Base-by-base conservation (phyloP, 192 early-diverging fungal species). In the Podila verticillata region DNA sequence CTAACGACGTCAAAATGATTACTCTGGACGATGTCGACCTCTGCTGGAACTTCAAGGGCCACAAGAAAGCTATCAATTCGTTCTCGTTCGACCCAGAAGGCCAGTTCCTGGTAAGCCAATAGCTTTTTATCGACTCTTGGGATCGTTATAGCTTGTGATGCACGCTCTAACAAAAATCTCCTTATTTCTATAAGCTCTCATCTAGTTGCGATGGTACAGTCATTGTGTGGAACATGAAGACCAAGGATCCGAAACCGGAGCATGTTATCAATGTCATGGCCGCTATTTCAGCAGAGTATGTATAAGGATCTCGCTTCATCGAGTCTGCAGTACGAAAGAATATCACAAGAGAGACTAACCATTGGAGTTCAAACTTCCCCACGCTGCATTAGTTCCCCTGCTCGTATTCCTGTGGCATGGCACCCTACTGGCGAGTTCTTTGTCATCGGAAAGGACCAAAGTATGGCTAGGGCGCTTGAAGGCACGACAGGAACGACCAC, bases 181-280 rank as follows among this genome's bases (percentile, higher is more conserved):
- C 48, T 2, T 44, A 1, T 60, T 7, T 22, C 0, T 29, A 12
- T 30, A 67, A 79, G 75, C n/a, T 80, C 28, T 80, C 77, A 28
- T 80, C 77, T 4, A 72, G 77, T 7, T 80, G 77, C 31, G 77
- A 80, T 47, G 77, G 77, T 17, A 72, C 65, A 1, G 66, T 72
- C 2, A 80, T 72, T 26, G 66, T 80, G 12, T 80, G 77, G 77
- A 49, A 63, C 34, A 22, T 72, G 4, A 80, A 72, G 59, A 15
- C 69, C 22, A 66, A 59, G 30, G 61, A 72, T 19, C 48, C 59
- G n/a, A 44, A 30, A 28, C 70, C 70, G n/a, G 31, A 62, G 0
- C 69, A 80, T 36, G 61, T 64, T 30, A 68, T 80, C 65, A 65
- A 61, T 35, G 47, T 72, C 22, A 29, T 44, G 7, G 24, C 49